Evolutionary conservation across 805 yeast genomes (phyloP).

Genomic region (Hermanozyma aechmeae): DNA sequence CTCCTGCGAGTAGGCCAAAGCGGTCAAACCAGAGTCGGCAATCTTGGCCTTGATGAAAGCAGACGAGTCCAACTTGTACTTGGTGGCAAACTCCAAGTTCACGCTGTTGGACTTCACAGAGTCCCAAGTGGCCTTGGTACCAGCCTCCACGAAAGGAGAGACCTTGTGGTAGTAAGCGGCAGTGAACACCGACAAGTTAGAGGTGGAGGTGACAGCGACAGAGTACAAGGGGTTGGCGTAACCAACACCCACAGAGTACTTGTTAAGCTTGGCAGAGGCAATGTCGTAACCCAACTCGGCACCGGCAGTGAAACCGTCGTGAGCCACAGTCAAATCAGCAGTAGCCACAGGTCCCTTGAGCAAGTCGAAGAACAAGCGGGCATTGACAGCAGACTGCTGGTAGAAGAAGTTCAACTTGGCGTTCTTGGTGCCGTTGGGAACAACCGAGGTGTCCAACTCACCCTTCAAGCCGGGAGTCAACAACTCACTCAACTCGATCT

Average conservation of each 20-base stretch:
- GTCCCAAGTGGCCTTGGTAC: conserved; percentile 96
- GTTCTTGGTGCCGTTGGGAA: conserved; percentile 77
- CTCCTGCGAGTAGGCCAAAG: conserved; percentile 88
- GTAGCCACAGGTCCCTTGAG: conserved; percentile 92
- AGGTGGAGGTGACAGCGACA: conserved; percentile 73
- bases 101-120: conserved; percentile 74
- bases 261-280: conserved; percentile 83
- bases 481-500: conserved; percentile 84
- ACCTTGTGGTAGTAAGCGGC: conserved; percentile 98
- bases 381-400: conserved; percentile 87
- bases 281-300: conserved; percentile 96
- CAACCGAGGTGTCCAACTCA: conserved; percentile 78
- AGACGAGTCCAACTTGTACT: conserved; percentile 79
- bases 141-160: conserved; percentile 85
- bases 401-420: conserved; percentile 87
- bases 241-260: conserved; percentile 89
- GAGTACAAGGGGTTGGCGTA: conserved; percentile 85
- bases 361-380: conserved; percentile 90
- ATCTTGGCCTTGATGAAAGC: conserved; percentile 95
- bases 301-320: conserved; percentile 95
- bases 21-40: conserved; percentile 91
- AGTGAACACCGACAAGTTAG: conserved; percentile 80
- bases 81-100: conserved; percentile 91
- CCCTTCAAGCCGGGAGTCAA: conserved; percentile 93
- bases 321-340: conserved; percentile 92